Conservation (phyloP, 768 basidiomycete species). For the Termitomyces bulborhizus region DNA sequence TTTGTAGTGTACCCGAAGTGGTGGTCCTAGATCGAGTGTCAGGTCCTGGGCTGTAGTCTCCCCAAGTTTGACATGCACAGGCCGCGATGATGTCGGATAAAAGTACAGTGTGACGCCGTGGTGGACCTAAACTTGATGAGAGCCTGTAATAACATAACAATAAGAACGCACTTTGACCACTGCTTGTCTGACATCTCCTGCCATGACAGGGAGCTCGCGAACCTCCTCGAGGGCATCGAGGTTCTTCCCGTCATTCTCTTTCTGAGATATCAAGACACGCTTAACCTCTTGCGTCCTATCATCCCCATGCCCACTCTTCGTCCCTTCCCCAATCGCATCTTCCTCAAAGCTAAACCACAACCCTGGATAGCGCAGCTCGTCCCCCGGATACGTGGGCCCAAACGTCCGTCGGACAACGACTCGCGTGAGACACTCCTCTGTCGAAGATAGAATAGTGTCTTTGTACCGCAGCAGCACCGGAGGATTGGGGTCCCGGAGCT, state of each 20-base stretch:
- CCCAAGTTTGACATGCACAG: slow-evolving; percentile 59
- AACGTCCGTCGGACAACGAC: slow-evolving; percentile 67
- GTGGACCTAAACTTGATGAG: slow-evolving; percentile 43
- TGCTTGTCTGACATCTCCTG: slow-evolving; percentile 62
- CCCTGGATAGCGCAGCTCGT: slow-evolving; percentile 76
- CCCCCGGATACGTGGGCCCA: slow-evolving; percentile 76
- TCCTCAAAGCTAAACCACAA: slow-evolving; percentile 83
- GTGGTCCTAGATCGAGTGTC: slow-evolving; percentile 71
- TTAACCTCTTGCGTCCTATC: slow-evolving; percentile 74
- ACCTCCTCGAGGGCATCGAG: slow-evolving; percentile 74
- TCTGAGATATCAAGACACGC: slow-evolving; percentile 68
- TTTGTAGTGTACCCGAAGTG: slow-evolving; percentile 74
- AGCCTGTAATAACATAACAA: background rate
- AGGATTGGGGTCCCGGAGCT: slow-evolving; percentile 59
- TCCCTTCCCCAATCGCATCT: slow-evolving; percentile 51
- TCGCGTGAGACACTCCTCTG: slow-evolving; percentile 53
- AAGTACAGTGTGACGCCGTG: slow-evolving; percentile 69
- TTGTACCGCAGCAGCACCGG: slow-evolving; percentile 67
- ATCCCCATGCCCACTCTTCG: slow-evolving; percentile 47
- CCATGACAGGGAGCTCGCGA: slow-evolving; percentile 57
- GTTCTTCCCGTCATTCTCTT: slow-evolving; percentile 46
- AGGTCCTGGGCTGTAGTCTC: slow-evolving; percentile 82
- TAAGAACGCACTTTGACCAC: slow-evolving; percentile 52
- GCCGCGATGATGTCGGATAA: slow-evolving; percentile 44
- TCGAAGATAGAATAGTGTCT: slow-evolving; percentile 54